Base-by-base conservation (phyloP, 441 rosid genomes). In the Croton setiger region DNA sequence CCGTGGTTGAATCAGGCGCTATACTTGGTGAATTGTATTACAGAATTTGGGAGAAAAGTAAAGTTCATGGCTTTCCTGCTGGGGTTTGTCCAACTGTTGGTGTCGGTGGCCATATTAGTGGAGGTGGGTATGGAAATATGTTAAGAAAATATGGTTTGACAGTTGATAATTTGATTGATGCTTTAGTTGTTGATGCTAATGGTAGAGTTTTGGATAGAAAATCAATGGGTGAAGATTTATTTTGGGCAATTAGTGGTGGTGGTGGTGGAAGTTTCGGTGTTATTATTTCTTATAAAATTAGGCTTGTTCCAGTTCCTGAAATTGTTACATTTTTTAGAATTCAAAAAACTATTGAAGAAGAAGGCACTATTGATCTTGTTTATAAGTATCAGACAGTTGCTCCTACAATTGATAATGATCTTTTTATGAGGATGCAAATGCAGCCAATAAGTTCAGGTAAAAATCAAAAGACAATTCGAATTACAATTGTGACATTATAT, bases 211-310 rank as follows among this genome's bases (percentile, higher is more conserved):
- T 57, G 4, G 39, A 57, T 36, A 57, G 61, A 27, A 58, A 58
- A 33, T 33, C 43, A 2, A 58, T 58, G 62, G 97, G 88, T 0
- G 92, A 88, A 54, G 91, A 87, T 76, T 5, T 39, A 39, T 91
- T 91, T 63, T 88, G 92, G 96, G 93, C 96, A 1, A 83, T 89
- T 14, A 57, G 84, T 37, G 96, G 96, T 0, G 96, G 96, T 0
- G 96, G 93, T 0, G 95, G 97, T 4, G 93, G 74, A 0, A 91
- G 95, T 72, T 91, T 78, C 64, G 91, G 86, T 0, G 43, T 39
- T 39, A 39, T 39, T 39, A 68, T 85, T 33, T 75, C 88, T 0
- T 88, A 81, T 66, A 88, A 84, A 58, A 52, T 91, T 20, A 84
- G 77, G 57, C 80, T 91, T n/a, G 95, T 88, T 20, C 69, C 77